Percentiles rank a stretch among this genome's conserved stretches.
Evolutionary conservation across 2,329 filamentous ascomycete genomes (phyloP).

Genomic region (Dactylellina haptotyla): DNA sequence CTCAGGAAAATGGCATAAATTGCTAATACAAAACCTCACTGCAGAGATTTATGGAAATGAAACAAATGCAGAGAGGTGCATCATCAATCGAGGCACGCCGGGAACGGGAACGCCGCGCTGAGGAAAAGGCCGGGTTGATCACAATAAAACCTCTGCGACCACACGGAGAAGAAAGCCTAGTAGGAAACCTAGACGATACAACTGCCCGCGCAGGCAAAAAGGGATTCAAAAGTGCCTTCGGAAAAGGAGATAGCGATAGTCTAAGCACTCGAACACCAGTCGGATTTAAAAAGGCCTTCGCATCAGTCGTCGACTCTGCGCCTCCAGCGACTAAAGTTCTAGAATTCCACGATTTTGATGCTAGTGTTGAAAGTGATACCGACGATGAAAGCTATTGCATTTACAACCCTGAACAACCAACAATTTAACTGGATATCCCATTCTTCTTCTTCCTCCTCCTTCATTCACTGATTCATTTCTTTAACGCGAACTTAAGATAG

Average conservation of each 20-base stretch:
- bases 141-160: constrained; percentile 70
- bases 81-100: constrained; percentile 65
- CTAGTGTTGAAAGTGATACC: constrained; percentile 50
- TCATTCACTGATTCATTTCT: not conserved
- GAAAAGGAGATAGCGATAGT: constrained; percentile 61
- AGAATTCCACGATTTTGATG: constrained; percentile 35
- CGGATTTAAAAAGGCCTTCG: constrained; percentile 43
- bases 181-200: constrained; percentile 61
- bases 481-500: not conserved
- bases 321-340: not conserved
- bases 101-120: constrained; percentile 72
- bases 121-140: constrained; percentile 75
- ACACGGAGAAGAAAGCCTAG: constrained; percentile 60
- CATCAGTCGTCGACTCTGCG: not conserved
- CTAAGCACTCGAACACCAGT: constrained; percentile 14
- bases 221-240: constrained; percentile 80
- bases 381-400: constrained; percentile 53
- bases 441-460: not conserved
- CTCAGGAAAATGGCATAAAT: no score
- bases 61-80: constrained; percentile 79
- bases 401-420: constrained; percentile 56
- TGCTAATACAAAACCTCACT: not conserved
- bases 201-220: constrained; percentile 63
- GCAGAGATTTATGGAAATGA: constrained; percentile 81
- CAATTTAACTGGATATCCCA: constrained; percentile 14